Base-by-base conservation (phyloP, 163 green algal genomes). In the Smithsoniella earleae region DNA sequence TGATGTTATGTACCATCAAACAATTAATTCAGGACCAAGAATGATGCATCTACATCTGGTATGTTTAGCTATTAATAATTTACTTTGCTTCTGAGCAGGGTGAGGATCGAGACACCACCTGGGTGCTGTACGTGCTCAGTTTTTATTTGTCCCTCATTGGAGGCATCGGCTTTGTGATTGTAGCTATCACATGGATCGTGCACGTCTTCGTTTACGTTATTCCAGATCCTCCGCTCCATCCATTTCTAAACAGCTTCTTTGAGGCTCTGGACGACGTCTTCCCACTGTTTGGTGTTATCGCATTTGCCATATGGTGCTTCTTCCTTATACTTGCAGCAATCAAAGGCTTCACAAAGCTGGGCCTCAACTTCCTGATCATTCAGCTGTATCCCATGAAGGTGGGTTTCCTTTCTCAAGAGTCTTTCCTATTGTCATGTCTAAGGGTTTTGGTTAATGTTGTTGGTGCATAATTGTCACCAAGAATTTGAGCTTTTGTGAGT, bases 201-300 rank as follows among this genome's bases (percentile, higher is more conserved):
- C 92, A 97, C 81, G 91, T 98, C 46, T 84, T 95, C 18, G 75
- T 97, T 18, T 98, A 96, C 85, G 82, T 97, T 73, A 83, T 98
- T 72, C 80, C 92, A 6, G 76, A 86, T 46, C 82, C 87, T 2
- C 92, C 93, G 22, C 77, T 95, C 28, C 77, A 78, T 30, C 85
- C 91, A 1, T 85, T 98, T 65, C 86, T 98, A 25, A 98, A 98
- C 83, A 64, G 75, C 31, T 73, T 87, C n/a, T 91, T 89, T 64
- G 69, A 82, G 16, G 55, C 52, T 20, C 77, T 93, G 77, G 86
- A 95, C 76, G 69, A 72, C 63, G 86, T 86, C 20, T 95, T 94
- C 62, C 82, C 86, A 16, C 80, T 98, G 13, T 94, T 98, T 78
- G 94, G 94, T 18, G 92, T 87, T 0, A 66, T 82, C 0, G 85